Evolutionary conservation across 225 moss, liverwort and hornwort genomes (phyloP).

Genomic region (Marchantia polymorpha): DNA sequence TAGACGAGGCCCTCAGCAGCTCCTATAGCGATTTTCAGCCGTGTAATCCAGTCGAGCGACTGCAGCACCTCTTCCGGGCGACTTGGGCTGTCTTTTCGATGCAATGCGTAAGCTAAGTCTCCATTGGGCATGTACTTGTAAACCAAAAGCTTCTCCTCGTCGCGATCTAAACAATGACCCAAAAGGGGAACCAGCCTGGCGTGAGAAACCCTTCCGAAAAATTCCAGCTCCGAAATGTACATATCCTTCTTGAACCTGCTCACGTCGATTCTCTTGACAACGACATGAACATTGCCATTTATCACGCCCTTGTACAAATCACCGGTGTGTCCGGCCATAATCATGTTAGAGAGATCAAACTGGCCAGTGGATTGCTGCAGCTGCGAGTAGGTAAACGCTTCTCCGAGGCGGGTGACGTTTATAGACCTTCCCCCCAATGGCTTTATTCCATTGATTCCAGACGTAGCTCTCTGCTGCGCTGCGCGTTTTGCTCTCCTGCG

Average conservation of each 20-base stretch:
- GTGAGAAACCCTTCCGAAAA: constrained; percentile 70
- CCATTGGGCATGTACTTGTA: constrained; percentile 82
- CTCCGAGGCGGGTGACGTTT: constrained; percentile 54
- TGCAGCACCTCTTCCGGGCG: constrained; percentile 75
- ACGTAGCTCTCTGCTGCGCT: constrained; percentile 47
- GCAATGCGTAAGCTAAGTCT: constrained; percentile 80
- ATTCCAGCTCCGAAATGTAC: constrained; percentile 75
- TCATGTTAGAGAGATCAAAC: constrained; percentile 70
- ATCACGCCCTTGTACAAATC: constrained; percentile 79
- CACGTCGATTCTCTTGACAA: constrained; percentile 82
- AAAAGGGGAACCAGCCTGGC: constrained; percentile 64
- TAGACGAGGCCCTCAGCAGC: constrained; percentile 80
- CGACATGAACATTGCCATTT: constrained; percentile 55
- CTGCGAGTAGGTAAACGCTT: constrained; percentile 69
- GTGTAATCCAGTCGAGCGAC: constrained; percentile 96
- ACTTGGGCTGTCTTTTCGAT: constrained; percentile 65
- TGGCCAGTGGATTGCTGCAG: constrained; percentile 65
- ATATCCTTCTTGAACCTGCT: constrained; percentile 65
- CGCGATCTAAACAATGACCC: constrained; percentile 83
- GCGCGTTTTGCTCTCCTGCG: constrained; percentile 37
- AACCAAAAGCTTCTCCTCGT: constrained; percentile 83
- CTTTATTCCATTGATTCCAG: constrained; percentile 33
- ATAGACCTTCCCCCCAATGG: constrained; percentile 47
- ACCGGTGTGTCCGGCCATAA: constrained; percentile 77
- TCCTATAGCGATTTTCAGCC: constrained; percentile 91